phyloP scores from a whole-genome alignment of 768 basidiomycete genomes.

The Exsudoporus frostii region DNA sequence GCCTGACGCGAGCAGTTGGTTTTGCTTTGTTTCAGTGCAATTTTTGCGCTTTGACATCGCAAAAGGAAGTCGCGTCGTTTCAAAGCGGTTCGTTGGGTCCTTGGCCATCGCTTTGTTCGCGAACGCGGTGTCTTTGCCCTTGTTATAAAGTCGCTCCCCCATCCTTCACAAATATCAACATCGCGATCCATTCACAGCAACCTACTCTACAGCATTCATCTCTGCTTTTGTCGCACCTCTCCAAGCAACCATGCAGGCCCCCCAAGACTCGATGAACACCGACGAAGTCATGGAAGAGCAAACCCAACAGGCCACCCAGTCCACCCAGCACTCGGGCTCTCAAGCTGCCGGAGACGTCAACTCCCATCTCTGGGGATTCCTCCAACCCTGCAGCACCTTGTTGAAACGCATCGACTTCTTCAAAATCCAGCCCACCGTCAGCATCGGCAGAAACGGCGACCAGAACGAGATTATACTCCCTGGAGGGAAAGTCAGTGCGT shows the following conservation, averaged over 20 bases:
- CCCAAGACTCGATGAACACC: conserved; percentile 22
- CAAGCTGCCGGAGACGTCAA: conserved; percentile 22
- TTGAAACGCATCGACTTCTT: conserved; percentile 61
- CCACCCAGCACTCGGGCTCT: conserved; percentile 36
- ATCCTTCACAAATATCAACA: neutral
- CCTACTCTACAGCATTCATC: neutral
- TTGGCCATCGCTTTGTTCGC: conserved; percentile 16
- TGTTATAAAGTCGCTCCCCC: conserved; percentile 20
- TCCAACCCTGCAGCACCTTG: conserved; percentile 56
- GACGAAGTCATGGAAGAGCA: conserved; percentile 32
- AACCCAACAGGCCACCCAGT: conserved; percentile 40
- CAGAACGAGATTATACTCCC: conserved; percentile 54
- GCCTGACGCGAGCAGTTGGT: neutral
- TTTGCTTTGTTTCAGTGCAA: conserved; percentile 8
- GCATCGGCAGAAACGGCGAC: conserved; percentile 51
- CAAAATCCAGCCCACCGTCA: conserved; percentile 47
- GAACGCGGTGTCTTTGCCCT: conserved; percentile 3
- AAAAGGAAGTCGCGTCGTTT: conserved; percentile 15
- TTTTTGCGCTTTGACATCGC: neutral
- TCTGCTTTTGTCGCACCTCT: neutral
- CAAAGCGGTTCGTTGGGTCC: conserved; percentile 15
- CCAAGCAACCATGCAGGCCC: conserved; percentile 14
- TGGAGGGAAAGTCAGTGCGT: conserved; percentile 73
- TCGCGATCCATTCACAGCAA: neutral
- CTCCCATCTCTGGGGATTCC: conserved; percentile 62